phyloP scores from a whole-genome alignment of 2,329 filamentous ascomycete genomes.

The Orbilia javanica region DNA sequence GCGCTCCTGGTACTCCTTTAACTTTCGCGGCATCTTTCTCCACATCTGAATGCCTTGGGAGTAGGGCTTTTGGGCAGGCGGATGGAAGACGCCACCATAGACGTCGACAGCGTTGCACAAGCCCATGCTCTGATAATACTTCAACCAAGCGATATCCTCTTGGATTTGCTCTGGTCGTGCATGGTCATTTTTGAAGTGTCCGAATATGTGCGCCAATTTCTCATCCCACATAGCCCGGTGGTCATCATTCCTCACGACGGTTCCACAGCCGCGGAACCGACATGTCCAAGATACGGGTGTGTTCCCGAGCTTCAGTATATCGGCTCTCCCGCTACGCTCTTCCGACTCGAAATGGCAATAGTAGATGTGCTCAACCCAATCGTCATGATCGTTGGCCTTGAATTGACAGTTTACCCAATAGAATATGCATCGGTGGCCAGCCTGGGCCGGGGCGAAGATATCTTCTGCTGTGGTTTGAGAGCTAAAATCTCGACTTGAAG shows the following conservation, averaged over 20 bases:
- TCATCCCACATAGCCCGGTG: slow-evolving; percentile 31
- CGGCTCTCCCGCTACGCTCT: neutral
- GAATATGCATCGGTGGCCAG: slow-evolving; percentile 44
- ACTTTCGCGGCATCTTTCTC: slow-evolving; percentile 9
- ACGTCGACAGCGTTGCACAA: slow-evolving; percentile 4
- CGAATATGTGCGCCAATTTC: slow-evolving; percentile 42
- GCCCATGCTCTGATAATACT: slow-evolving; percentile 19
- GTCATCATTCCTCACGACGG: slow-evolving; percentile 5
- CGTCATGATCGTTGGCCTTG: neutral
- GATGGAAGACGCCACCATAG: neutral
- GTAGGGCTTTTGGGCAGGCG: neutral
- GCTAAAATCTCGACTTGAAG: slow-evolving; percentile 5
- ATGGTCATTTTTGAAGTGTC: neutral
- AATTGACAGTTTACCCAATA: slow-evolving; percentile 23
- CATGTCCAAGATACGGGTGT: slow-evolving; percentile 47
- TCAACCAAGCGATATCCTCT: slow-evolving; percentile 38
- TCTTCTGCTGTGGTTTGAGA: slow-evolving; percentile 6
- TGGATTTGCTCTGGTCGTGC: slow-evolving; percentile 22
- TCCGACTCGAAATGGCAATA: slow-evolving; percentile 16
- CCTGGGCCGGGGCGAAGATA: neutral
- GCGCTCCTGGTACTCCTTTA: neutral
- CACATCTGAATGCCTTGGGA: neutral
- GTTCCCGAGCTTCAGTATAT: slow-evolving; percentile 6
- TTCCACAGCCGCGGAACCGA: slow-evolving; percentile 18
- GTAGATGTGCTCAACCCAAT: slow-evolving; percentile 32